phyloP scores from a whole-genome alignment of 2,329 filamentous ascomycete species.

The Daldinia eschscholtzii region DNA sequence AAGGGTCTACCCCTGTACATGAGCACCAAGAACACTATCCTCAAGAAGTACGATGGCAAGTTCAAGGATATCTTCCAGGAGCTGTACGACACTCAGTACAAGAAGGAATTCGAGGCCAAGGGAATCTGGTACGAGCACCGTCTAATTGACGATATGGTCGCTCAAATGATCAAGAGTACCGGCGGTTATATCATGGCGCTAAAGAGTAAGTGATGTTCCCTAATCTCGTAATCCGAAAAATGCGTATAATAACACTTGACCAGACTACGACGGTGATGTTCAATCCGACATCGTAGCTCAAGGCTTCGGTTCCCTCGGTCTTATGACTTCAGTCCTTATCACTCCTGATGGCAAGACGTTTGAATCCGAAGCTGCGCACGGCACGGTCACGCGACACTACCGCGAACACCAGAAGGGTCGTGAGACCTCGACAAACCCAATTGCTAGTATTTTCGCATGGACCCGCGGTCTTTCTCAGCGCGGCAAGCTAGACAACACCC shows the following conservation, averaged over 20 bases:
- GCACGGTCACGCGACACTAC: slow-evolving; percentile 98
- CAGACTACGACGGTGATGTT: slow-evolving; percentile 98
- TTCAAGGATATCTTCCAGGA: slow-evolving; percentile 99
- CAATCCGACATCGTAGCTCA: slow-evolving; percentile 99
- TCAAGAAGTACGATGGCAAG: slow-evolving; percentile 97
- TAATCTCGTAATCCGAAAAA: not conserved
- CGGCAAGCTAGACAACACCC: slow-evolving; percentile 92
- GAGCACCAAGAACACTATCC: slow-evolving; percentile 99
- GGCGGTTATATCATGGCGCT: slow-evolving; percentile 97
- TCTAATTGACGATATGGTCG: slow-evolving; percentile 99
- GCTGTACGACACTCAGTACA: slow-evolving; percentile 89
- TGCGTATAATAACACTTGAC: slow-evolving; percentile 33
- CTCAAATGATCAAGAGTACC: slow-evolving; percentile 99
- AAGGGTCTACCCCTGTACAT: slow-evolving; percentile 96
- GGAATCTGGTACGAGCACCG: slow-evolving; percentile 99
- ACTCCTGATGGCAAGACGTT: slow-evolving; percentile 97
- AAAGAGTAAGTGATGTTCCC: slow-evolving; percentile 78
- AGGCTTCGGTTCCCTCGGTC: slow-evolving; percentile 95
- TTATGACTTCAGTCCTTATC: slow-evolving; percentile 98
- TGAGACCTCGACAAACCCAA: slow-evolving; percentile 98
- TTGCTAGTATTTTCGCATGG: slow-evolving; percentile 99
- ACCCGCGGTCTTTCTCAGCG: slow-evolving; percentile 94
- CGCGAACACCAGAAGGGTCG: slow-evolving; percentile 98
- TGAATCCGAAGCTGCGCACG: slow-evolving; percentile 97
- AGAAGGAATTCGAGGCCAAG: slow-evolving; percentile 88